Conservation (phyloP, 257 asterid species). For the Thymus quinquecostatus region DNA sequence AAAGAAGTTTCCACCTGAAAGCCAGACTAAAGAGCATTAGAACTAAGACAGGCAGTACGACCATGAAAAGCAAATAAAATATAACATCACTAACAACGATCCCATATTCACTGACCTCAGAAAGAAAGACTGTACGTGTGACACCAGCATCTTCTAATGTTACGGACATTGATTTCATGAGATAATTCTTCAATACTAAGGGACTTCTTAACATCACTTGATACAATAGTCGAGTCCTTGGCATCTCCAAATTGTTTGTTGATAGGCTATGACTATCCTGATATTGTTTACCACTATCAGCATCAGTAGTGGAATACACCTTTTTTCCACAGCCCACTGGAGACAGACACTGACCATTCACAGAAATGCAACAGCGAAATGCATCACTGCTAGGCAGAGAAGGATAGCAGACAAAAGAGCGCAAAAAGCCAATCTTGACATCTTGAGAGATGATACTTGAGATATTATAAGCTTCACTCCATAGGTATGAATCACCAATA, state of each 20-base stretch:
- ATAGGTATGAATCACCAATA: constrained; percentile 74
- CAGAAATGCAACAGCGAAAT: constrained; percentile 91
- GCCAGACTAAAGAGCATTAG: constrained; percentile 24
- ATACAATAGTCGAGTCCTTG: constrained; percentile 62
- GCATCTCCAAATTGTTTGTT: constrained; percentile 45
- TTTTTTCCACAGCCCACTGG: constrained; percentile 53
- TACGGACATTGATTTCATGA: constrained; percentile 70
- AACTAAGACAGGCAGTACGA: constrained; percentile 24
- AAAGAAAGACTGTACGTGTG: constrained; percentile 59
- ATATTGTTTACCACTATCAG: constrained; percentile 42
- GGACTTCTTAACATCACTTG: constrained; percentile 80
- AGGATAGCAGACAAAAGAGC: constrained; percentile 95
- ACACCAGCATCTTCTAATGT: constrained; percentile 79
- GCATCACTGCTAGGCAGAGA: constrained; percentile 92
- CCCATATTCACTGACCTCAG: constrained; percentile 61
- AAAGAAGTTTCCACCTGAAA: constrained; percentile 96
- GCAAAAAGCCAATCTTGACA: constrained; percentile 66
- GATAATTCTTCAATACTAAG: constrained; percentile 76
- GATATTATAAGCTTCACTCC: constrained; percentile 94
- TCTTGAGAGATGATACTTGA: constrained; percentile 81
- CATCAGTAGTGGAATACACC: constrained; percentile 39
- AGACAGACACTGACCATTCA: constrained; percentile 66
- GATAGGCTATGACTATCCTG: constrained; percentile 39
- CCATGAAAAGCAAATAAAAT: constrained; percentile 7
- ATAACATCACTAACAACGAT: neutral